Evolutionary conservation across 352 stramenopile genomes (phyloP).

Genomic region (Phytopythium ostracodes): DNA sequence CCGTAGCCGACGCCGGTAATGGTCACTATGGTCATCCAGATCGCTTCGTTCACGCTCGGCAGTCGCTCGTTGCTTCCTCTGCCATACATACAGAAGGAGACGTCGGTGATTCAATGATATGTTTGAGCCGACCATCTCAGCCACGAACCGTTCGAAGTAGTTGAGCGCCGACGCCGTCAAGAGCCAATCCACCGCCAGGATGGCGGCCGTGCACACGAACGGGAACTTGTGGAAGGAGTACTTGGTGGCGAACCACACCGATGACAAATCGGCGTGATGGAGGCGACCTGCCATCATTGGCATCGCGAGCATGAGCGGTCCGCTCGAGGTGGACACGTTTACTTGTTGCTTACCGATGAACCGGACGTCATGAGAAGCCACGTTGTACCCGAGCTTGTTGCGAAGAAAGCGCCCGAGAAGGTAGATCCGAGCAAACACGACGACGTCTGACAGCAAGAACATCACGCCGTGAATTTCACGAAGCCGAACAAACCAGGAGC

Average conservation of each 20-base stretch:
- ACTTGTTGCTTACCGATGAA: constrained; percentile 20
- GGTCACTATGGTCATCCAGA: constrained; percentile 68
- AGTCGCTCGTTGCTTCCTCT: constrained; percentile 41
- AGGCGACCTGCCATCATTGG: constrained; percentile 26
- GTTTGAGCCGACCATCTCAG: background rate
- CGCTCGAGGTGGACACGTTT: no score
- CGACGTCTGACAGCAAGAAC: constrained; percentile 21
- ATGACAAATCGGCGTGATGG: constrained; percentile 51
- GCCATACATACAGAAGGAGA: background rate
- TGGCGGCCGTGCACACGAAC: constrained; percentile 28
- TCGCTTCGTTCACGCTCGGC: constrained; percentile 37
- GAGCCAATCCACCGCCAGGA: constrained; percentile 47
- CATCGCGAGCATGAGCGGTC: background rate
- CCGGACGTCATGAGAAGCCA: constrained; percentile 29
- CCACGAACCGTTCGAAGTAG: constrained; percentile 44
- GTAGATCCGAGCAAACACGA: constrained; percentile 52
- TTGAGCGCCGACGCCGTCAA: constrained; percentile 53
- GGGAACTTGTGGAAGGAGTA: constrained; percentile 50
- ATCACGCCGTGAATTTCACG: background rate
- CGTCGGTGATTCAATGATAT: background rate
- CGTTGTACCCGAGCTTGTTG: constrained; percentile 41
- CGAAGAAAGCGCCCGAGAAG: constrained; percentile 46
- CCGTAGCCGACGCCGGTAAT: constrained; percentile 63
- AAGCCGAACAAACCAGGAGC: background rate
- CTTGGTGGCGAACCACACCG: constrained; percentile 61